Evolutionary conservation across 2,329 filamentous ascomycete species (phyloP), one percentile per base, ranked within the genome.

Genomic region (Hirsutella thompsonii): DNA sequence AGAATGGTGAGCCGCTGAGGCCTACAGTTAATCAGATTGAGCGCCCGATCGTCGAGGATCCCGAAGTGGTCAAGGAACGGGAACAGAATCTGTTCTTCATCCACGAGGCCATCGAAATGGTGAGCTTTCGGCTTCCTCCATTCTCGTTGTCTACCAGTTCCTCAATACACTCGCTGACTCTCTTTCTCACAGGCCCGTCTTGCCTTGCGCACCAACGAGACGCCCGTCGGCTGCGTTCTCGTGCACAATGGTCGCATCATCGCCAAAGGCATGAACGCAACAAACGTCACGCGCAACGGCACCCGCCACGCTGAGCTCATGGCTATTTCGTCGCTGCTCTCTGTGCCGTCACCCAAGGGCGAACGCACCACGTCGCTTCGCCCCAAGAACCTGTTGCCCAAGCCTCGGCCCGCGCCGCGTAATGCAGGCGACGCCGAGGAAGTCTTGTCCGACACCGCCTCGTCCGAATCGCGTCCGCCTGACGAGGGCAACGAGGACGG

Each of bases 281-380:
- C 92, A 40, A 98, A 95, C 54, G 73, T 84, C 50, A 92, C 84
- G 20, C 78, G 90, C 37, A 79, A 94, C 66, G 92, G 92, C 36
- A 96, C 92, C 37, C 79, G 89, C 20, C 92, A 98, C 61, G 92
- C 92, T 36, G 92, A 98, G 59, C 93, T 96, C 56, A 81, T 96
- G 63, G 92, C 89, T 37, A 72, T 98, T 37, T 68, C 66, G 16
- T 70, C 74, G 18, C 59, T 77, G 11, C 57, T 75, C 29, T 71
- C 70, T 13, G 63, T 65, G 36, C 57, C 60, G 1, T 47, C 48
- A 8, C 49, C 50, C 21, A 39, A 50, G 11, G 59, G 56, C 9
- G 52, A 52, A 6, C 48, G 47, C 30, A 56, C 58, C 14, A 59
- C 54, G 1, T 54, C 48, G 18, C 53, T 63, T 20, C 61, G 54